phyloP scores from a whole-genome alignment of 371 early-diverging fungal genomes.

The Lichtheimia corymbifera region DNA sequence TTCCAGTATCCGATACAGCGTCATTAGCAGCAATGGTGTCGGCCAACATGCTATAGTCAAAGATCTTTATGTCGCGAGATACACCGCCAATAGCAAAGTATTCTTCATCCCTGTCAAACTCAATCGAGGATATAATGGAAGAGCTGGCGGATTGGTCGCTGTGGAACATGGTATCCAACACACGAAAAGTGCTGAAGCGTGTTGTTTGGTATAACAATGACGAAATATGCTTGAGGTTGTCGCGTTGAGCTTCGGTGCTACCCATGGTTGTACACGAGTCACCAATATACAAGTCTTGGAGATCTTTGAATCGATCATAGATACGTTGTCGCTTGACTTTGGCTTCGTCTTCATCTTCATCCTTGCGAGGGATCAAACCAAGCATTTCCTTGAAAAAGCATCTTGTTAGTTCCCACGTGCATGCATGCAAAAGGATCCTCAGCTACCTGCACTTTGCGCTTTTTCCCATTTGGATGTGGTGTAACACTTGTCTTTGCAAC shows the following conservation, averaged over 20 bases:
- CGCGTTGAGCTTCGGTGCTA: neutral
- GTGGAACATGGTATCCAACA: slow-evolving; percentile 76
- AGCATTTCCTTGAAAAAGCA: neutral
- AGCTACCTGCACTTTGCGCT: neutral
- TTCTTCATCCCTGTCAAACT: slow-evolving; percentile 90
- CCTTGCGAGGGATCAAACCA: slow-evolving; percentile 4
- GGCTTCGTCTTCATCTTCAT: slow-evolving; percentile 3
- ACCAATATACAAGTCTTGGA: slow-evolving; percentile 69
- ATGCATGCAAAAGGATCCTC: too few relatives aligned
- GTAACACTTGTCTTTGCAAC: neutral
- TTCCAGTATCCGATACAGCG: slow-evolving; percentile 16
- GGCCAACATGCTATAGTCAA: slow-evolving; percentile 68
- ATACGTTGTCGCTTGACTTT: slow-evolving; percentile 45
- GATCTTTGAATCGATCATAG: slow-evolving; percentile 68
- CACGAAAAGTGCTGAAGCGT: slow-evolving; percentile 61
- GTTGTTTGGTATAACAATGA: slow-evolving; percentile 71
- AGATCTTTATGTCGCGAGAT: slow-evolving; percentile 88
- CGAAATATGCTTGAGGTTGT: slow-evolving; percentile 48
- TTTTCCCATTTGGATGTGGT: neutral
- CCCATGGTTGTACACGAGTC: neutral
- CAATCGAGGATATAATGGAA: slow-evolving; percentile 89
- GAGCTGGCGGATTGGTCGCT: slow-evolving; percentile 65
- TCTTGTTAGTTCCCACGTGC: neutral
- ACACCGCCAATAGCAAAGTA: slow-evolving; percentile 94
- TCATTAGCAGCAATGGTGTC: slow-evolving; percentile 25